Base-by-base conservation (phyloP, 164 flowering plant genomes). In the Platanus orientalis region DNA sequence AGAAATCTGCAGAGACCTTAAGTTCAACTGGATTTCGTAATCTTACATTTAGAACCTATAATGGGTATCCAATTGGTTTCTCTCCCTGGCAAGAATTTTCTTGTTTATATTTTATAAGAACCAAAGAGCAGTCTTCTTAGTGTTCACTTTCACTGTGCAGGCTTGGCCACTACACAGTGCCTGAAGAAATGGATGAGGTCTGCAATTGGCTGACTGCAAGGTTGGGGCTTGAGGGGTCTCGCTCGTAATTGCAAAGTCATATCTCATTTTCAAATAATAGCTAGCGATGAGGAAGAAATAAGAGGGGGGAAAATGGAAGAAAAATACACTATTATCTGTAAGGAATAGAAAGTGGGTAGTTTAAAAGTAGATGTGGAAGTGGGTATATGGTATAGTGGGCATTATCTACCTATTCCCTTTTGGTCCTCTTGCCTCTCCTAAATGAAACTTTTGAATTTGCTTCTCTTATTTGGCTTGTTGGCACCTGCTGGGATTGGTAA, bases 111-210 rank as follows among this genome's bases (percentile, higher is more conserved):
- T 29, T 47, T 4, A 57, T 27, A 16, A 20, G n/a, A 6, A 7
- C 42, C 3, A 50, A 4, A 19, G 14, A 13, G 17, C 21, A 60
- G 25, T 21, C 21, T 30, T 25, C 32, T 34, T 30, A 48, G 40
- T 19, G 6, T 49, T 30, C 21, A 53, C 3, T 59, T 51, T 48
- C 21, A 29, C n/a, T 17, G 0, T 83, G 77, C 92, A 94, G 99
- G 82, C 85, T 94, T 65, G 99, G 97, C 24, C 99, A 94, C 71
- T 86, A 89, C 79, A 89, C 96, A 7, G 79, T 89, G 45, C 96
- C 97, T 3, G 85, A 75, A 65, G 99, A 91, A 71, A 89, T 88
- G 96, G 88, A 91, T 17, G 99, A 91, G 56, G 89, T 94, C 27
- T 76, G 92, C 81, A 78, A 71, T 51, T 94, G 97, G 95, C 83